A percentile compares a stretch with the other conserved stretches of the same genome.
Evolutionary conservation across 2,329 filamentous ascomycete species (phyloP).

Genomic region (Aureobasidium pullulans): DNA sequence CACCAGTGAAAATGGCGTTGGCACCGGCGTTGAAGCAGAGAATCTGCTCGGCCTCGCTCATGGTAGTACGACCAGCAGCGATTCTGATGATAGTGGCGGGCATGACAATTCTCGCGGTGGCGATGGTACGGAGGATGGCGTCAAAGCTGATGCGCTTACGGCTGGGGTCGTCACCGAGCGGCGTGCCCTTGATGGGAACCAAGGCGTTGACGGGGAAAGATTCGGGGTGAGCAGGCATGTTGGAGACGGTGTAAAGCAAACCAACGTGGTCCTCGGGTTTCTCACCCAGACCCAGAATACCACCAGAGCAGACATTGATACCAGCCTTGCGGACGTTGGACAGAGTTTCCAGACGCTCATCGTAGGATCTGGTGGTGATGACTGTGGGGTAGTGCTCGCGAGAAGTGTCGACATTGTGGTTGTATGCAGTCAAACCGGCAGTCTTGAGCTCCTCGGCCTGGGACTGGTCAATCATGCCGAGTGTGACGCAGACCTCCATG

Average conservation of each 20-base stretch:
- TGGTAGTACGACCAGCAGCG: conserved; percentile 74
- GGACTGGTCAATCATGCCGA: conserved; percentile 74
- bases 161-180: conserved; percentile 56
- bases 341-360: conserved; percentile 76
- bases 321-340: conserved; percentile 75
- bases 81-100: conserved; percentile 80
- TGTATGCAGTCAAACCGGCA: conserved; percentile 83
- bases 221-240: conserved; percentile 74
- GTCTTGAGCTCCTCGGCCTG: conserved; percentile 69
- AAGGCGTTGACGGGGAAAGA: conserved; percentile 88
- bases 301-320: conserved; percentile 83
- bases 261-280: conserved; percentile 71
- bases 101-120: conserved; percentile 75
- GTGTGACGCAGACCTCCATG: conserved; percentile 89
- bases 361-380: conserved; percentile 79
- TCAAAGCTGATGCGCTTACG: conserved; percentile 64
- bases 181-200: conserved; percentile 85
- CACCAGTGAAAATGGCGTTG: conserved; percentile 90
- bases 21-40: conserved; percentile 85
- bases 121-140: conserved; percentile 72
- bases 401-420: conserved; percentile 89
- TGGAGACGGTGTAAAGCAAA: conserved; percentile 73
- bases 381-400: conserved; percentile 81
- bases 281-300: conserved; percentile 81
- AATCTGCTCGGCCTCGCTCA: conserved; percentile 83